Conservation (phyloP, 1,284 basidiomycete genomes). For the Sparassis latifolia region DNA sequence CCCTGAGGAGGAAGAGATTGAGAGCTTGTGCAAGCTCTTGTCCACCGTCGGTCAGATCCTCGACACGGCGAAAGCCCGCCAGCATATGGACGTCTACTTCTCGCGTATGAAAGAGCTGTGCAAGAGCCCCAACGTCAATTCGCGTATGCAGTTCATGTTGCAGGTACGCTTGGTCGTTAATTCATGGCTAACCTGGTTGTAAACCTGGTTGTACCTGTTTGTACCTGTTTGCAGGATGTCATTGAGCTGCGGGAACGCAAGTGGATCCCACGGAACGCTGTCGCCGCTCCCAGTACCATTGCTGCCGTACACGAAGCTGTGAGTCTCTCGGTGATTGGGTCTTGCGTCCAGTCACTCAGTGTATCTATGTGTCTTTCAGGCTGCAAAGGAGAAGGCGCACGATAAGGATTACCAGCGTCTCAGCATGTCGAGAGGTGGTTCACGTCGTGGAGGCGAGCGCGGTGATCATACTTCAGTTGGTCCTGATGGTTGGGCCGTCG, state of each 20-base stretch:
- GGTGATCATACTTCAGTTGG: conserved; percentile 43
- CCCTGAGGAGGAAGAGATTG: conserved; percentile 97
- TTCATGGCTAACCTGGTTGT: conserved; percentile 10
- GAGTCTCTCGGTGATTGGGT: conserved; percentile 24
- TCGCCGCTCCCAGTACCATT: conserved; percentile 83
- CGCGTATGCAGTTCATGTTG: conserved; percentile 94
- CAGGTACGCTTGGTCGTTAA: conserved; percentile 45
- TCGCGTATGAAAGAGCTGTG: conserved; percentile 78
- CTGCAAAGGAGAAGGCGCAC: conserved; percentile 49
- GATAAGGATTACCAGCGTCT: conserved; percentile 54
- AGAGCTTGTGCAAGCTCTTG: conserved; percentile 89
- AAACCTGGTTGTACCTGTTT: background rate
- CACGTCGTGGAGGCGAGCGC: conserved; percentile 77
- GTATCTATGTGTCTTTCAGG: conserved; percentile 30
- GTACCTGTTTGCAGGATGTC: conserved; percentile 33
- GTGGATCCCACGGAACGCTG: conserved; percentile 72
- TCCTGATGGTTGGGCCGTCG: conserved; percentile 84
- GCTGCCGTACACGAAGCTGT: conserved; percentile 87
- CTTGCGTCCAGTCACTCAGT: background rate
- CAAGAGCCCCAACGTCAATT: conserved; percentile 68
- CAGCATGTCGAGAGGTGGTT: conserved; percentile 73
- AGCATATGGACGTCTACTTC: conserved; percentile 92
- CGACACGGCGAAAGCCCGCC: conserved; percentile 74
- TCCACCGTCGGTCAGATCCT: conserved; percentile 82
- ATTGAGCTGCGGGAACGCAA: conserved; percentile 81